phyloP scores from a whole-genome alignment of 495 filamentous ascomycete genomes.

The Baudoinia panamericana region DNA sequence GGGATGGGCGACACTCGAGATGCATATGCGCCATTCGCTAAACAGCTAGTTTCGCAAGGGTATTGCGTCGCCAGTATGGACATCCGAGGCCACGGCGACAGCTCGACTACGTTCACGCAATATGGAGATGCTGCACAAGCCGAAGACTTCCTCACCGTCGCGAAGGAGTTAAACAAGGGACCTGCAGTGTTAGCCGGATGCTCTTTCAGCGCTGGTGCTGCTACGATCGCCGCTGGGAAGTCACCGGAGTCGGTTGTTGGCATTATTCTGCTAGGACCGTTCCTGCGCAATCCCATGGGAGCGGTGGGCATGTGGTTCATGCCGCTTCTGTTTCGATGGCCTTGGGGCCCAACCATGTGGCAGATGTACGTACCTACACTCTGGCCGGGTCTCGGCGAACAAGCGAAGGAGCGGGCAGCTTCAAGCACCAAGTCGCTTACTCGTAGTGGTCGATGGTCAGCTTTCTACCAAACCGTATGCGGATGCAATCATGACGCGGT shows the following conservation, averaged over 20 bases:
- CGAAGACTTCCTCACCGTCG: conserved; percentile 1
- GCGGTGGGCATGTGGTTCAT: background rate
- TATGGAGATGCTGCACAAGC: conserved; percentile 1
- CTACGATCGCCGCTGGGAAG: conserved; percentile 2
- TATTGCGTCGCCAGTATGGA: conserved; percentile 4
- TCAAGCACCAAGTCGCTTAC: background rate
- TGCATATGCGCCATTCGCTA: background rate
- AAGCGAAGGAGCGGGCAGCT: background rate
- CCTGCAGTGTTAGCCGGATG: conserved; percentile 1
- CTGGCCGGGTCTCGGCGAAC: background rate
- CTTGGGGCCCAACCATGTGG: conserved; percentile 3
- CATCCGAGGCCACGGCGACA: conserved; percentile 6
- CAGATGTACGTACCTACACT: background rate
- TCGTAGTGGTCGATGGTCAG: conserved; percentile 5
- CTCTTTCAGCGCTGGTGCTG: conserved; percentile 1
- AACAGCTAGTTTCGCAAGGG: background rate
- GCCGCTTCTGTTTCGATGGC: conserved; percentile 1
- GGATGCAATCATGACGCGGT: conserved; percentile 2
- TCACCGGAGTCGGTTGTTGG: background rate
- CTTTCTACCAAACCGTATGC: conserved; percentile 1
- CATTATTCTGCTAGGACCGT: conserved; percentile 1
- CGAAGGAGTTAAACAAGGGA: conserved; percentile 1
- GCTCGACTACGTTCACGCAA: background rate
- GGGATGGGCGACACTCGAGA: conserved; percentile 6
- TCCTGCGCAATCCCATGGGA: conserved; percentile 3